These are phyloP conservation scores for Termitomyces sp. DNA, from an alignment of 768 basidiomycete genomes.

Conservation along the genomic window DNA sequence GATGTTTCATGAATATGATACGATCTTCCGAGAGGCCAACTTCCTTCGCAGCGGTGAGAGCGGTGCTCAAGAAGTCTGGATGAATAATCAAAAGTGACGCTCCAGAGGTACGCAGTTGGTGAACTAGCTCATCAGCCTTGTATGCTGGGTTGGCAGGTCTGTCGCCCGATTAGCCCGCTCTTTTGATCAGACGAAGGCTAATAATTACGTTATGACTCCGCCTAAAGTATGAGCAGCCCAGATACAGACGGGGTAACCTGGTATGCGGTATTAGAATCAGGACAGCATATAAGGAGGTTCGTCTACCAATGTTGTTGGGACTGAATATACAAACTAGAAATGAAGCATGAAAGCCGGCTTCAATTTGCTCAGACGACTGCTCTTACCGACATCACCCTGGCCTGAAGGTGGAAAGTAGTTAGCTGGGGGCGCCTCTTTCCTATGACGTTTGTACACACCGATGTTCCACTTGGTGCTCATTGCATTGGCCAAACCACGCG, in stretches of 20 bases:
- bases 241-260: slow-evolving; percentile 50
- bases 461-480: slow-evolving; percentile 43
- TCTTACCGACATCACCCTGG: slow-evolving; percentile 47
- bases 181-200: background rate
- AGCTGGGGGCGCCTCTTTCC: background rate
- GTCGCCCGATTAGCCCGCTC: slow-evolving; percentile 13
- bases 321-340: slow-evolving; percentile 55
- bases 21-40: slow-evolving; percentile 37
- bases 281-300: background rate
- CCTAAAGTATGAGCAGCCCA: slow-evolving; percentile 61
- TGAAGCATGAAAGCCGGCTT: background rate
- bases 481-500: slow-evolving; percentile 50
- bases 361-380: background rate
- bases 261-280: background rate
- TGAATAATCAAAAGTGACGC: slow-evolving; percentile 46
- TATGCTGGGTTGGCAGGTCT: slow-evolving; percentile 63
- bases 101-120: slow-evolving; percentile 48
- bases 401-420: slow-evolving; percentile 24
- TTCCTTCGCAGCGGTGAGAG: slow-evolving; percentile 36
- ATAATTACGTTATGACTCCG: slow-evolving; percentile 49
- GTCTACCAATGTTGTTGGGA: slow-evolving; percentile 57
- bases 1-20: slow-evolving; percentile 32
- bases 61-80: slow-evolving; percentile 37
- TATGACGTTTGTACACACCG: slow-evolving; percentile 25
- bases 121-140: slow-evolving; percentile 49